Evolutionary conservation across 768 basidiomycete genomes (phyloP).

Genomic region (Termitomyces sp.): DNA sequence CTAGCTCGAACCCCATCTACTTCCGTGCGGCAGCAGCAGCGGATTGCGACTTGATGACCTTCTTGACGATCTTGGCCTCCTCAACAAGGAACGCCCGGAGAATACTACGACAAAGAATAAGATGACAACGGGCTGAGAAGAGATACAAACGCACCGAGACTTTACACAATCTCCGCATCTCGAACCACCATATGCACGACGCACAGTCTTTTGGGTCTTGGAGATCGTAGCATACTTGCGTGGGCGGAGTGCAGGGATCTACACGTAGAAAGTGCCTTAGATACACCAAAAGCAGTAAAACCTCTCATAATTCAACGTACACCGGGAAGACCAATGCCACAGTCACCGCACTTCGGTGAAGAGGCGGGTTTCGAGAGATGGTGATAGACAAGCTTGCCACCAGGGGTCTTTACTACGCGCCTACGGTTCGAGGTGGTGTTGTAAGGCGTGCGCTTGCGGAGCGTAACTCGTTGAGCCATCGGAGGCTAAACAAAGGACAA

Average conservation of each 20-base stretch:
- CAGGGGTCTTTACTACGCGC: conserved; percentile 96
- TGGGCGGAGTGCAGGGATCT: conserved; percentile 96
- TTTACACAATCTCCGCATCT: conserved; percentile 95
- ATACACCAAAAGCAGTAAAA: neutral
- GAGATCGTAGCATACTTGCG: conserved; percentile 94
- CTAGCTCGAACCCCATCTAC: conserved; percentile 25
- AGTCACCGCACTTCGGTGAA: conserved; percentile 98
- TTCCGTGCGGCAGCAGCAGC: conserved; percentile 36
- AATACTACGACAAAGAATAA: conserved; percentile 53
- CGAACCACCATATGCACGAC: conserved; percentile 95
- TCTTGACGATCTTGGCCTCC: conserved; percentile 99
- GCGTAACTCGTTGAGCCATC: conserved; percentile 99
- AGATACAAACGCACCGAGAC: conserved; percentile 63
- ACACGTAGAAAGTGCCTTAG: neutral
- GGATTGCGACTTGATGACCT: conserved; percentile 88
- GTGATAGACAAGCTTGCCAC: conserved; percentile 97
- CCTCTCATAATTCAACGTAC: conserved; percentile 47
- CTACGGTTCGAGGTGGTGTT: conserved; percentile 97
- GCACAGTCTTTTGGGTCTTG: conserved; percentile 96
- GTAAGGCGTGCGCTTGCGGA: conserved; percentile 97
- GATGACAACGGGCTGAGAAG: conserved; percentile 3
- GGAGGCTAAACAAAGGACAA: conserved; percentile 19
- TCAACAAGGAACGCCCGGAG: conserved; percentile 98
- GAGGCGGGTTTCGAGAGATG: conserved; percentile 93
- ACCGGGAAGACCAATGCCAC: conserved; percentile 89